Evolutionary conservation across 805 yeast species (phyloP).

Genomic region (Nakazawaea populi): DNA sequence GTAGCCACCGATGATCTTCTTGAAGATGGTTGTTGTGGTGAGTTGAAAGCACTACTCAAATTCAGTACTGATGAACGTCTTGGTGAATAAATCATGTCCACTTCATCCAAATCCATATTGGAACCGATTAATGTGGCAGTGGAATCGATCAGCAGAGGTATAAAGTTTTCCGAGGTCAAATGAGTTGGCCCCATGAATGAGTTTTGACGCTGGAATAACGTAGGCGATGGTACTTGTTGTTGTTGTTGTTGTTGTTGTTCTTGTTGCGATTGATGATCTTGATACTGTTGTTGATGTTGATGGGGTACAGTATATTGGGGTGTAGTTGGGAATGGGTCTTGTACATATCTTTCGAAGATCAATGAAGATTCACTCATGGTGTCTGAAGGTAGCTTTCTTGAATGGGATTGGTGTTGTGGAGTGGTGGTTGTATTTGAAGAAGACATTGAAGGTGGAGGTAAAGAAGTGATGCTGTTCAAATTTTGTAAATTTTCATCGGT

Average conservation of each 20-base stretch:
- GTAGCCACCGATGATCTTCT: slow-evolving; percentile 8
- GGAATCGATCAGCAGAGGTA: slow-evolving; percentile 52
- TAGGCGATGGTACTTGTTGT: neutral
- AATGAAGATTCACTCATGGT: slow-evolving; percentile 30
- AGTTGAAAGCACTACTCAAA: slow-evolving; percentile 25
- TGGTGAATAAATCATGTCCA: slow-evolving; percentile 41
- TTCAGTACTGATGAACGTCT: slow-evolving; percentile 51
- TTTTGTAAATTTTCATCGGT: slow-evolving; percentile 10
- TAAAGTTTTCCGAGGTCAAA: slow-evolving; percentile 41
- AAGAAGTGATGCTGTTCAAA: slow-evolving; percentile 1
- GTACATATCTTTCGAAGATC: slow-evolving; percentile 65
- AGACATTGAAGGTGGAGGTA: slow-evolving; percentile 7
- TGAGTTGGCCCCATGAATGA: slow-evolving; percentile 29
- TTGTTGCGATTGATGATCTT: neutral
- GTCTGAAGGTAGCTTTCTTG: slow-evolving; percentile 9
- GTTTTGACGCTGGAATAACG: neutral
- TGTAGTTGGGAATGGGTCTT: slow-evolving; percentile 36
- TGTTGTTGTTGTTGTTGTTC: neutral
- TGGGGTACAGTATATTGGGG: neutral
- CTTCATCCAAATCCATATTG: slow-evolving; percentile 37
- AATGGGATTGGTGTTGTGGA: neutral
- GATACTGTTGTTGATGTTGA: neutral
- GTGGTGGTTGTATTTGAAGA: neutral
- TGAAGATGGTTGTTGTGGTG: slow-evolving; percentile 11
- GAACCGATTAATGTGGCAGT: slow-evolving; percentile 35